Base-by-base conservation (phyloP, 2,329 filamentous ascomycete species). In the Pseudopyricularia cyperi region DNA sequence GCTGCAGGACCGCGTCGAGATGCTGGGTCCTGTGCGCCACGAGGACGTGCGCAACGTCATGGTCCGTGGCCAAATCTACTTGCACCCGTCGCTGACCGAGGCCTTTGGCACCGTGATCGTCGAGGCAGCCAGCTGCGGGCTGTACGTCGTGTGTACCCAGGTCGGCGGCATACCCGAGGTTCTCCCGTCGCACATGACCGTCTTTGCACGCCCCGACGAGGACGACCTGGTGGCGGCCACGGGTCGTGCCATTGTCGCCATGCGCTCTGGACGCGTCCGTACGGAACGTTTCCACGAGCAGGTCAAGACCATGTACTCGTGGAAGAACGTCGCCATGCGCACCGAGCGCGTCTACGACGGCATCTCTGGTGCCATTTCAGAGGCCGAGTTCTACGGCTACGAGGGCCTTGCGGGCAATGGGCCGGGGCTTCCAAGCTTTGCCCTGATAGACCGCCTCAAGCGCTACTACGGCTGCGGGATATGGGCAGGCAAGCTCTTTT, bases 101-200 rank as follows among this genome's bases (percentile, higher is more conserved):
- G 93, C 93, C 0, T 98, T 98, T 61, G 93, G 93, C 22, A 98
- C 93, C 0, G 93, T 98, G 56, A 91, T 98, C 52, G 94, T 98
- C 30, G 93, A 98, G 68, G 93, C 93, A 7, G 93, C 93, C 30
- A 93, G 86, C 57, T 98, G 93, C 62, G 94, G 94, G 1, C 71
- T 98, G 1, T 97, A 97, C 62, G 89, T 98, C 4, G 94, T 98
- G 1, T 95, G 89, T 62, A 98, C 93, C 1, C 87, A 91, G 53
- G 93, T 98, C 6, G 93, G 93, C 49, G 93, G 93, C 33, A 97
- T 98, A 54, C 93, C 93, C 3, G 93, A 98, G 66, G 94, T 98
- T 1, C 75, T 98, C 3, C 93, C 93, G 0, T 84, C 83, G 7
- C 89, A 97, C 66, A 98, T 98, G 93, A 97, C 93, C 0, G 87